A percentile compares a stretch with the other conserved stretches of the same genome.
Conservation (phyloP, 2,329 filamentous ascomycete genomes). For the Talaromyces sp. region DNA sequence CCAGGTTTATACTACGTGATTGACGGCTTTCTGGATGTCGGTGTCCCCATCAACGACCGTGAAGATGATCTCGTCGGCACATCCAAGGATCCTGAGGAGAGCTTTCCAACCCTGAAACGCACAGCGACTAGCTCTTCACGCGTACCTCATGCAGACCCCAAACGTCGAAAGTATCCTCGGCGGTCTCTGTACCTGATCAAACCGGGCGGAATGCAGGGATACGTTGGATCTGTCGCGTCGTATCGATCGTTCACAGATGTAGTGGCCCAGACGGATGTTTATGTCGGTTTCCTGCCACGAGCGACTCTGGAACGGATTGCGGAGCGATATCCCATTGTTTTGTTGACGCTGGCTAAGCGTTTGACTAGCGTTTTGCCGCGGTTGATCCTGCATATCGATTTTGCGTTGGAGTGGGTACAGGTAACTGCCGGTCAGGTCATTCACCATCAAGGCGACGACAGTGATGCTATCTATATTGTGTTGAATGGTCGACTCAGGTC, state of each 20-base stretch:
- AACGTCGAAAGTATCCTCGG: conserved; percentile 48
- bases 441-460: conserved; percentile 90
- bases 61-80: conserved; percentile 39
- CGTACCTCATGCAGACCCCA: conserved; percentile 29
- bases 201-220: conserved; percentile 88
- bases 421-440: conserved; percentile 93
- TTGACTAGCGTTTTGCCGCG: conserved; percentile 84
- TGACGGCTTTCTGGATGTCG: conserved; percentile 93
- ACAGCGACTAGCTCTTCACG: conserved; percentile 45
- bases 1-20: conserved; percentile 96
- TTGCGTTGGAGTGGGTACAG: conserved; percentile 96
- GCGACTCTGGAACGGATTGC: conserved; percentile 85
- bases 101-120: conserved; percentile 46
- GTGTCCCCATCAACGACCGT: conserved; percentile 70
- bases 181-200: conserved; percentile 86
- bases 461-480: conserved; percentile 97
- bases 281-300: conserved; percentile 89
- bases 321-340: conserved; percentile 84
- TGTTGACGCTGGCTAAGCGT: conserved; percentile 93
- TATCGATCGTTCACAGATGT: conserved; percentile 97
- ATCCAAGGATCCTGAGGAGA: conserved; percentile 33
- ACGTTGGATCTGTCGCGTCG: conserved; percentile 89
- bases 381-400: conserved; percentile 93
- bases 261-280: conserved; percentile 95
- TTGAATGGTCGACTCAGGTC: conserved; percentile 86